Evolutionary conservation across 176 grass and related monocot species (phyloP).

Genomic region (Bromus sterilis): DNA sequence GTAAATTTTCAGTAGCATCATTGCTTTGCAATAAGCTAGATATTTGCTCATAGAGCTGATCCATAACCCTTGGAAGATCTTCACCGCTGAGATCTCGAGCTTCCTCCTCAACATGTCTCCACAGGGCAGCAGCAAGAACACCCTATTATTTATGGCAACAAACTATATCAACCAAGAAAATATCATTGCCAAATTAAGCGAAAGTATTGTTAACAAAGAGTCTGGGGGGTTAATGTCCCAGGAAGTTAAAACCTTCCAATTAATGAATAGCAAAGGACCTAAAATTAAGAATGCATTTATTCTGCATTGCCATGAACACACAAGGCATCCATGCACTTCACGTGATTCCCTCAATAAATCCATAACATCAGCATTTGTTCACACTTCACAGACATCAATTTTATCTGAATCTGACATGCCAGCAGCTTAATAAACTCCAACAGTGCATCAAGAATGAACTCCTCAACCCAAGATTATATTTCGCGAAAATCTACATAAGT

Average conservation of each 20-base stretch:
- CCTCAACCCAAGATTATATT: background rate
- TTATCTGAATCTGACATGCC: background rate
- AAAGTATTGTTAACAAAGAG: background rate
- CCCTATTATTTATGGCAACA: constrained; percentile 43
- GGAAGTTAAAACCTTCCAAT: background rate
- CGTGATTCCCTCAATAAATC: background rate
- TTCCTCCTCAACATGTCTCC: constrained; percentile 83
- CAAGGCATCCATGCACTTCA: background rate
- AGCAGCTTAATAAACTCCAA: background rate
- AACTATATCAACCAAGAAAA: background rate
- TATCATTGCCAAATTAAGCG: background rate
- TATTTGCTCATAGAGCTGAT: constrained; percentile 84
- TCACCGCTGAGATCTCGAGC: constrained; percentile 67
- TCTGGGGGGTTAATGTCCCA: background rate
- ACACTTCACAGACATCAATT: background rate
- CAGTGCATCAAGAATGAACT: background rate
- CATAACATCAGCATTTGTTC: background rate
- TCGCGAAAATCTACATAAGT: background rate
- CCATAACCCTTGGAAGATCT: constrained; percentile 85
- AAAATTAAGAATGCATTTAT: background rate
- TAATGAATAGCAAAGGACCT: background rate
- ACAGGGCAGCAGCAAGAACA: constrained; percentile 50
- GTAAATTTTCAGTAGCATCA: constrained; percentile 54
- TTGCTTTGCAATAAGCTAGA: constrained; percentile 59
- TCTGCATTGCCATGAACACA: background rate